Evolutionary conservation across 2,329 filamentous ascomycete species (phyloP).

Genomic region (Aspergillus ruber): DNA sequence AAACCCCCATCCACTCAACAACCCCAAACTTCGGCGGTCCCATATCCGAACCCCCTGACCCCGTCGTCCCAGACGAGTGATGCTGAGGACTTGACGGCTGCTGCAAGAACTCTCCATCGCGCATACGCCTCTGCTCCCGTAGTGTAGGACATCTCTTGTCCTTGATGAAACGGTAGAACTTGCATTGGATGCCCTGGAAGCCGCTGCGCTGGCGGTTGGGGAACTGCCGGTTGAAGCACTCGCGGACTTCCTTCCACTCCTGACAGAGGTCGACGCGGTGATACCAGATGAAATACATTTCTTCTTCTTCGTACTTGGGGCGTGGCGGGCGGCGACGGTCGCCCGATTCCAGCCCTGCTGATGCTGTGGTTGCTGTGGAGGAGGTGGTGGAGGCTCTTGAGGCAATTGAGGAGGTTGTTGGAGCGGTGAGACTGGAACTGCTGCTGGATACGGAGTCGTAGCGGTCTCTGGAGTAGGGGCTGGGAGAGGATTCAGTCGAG

Average conservation of each 20-base stretch:
- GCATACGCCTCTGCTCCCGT: conserved; percentile 36
- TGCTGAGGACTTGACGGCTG: conserved; percentile 15
- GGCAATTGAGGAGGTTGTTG: not conserved
- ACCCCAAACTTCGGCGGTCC: conserved; percentile 34
- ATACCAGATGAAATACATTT: conserved; percentile 47
- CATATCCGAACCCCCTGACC: conserved; percentile 9
- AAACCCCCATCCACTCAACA: conserved; percentile 31
- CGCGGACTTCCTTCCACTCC: conserved; percentile 42
- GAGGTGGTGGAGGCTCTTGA: not conserved
- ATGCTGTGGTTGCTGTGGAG: not conserved
- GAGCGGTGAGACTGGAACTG: conserved; percentile 21
- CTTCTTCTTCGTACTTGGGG: conserved; percentile 42
- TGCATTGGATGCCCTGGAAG: conserved; percentile 45
- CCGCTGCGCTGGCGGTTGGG: conserved; percentile 33
- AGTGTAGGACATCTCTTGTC: conserved; percentile 40
- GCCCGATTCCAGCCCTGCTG: conserved; percentile 11
- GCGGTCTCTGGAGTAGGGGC: conserved; percentile 32
- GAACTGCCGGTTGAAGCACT: conserved; percentile 40
- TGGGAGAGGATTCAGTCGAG: conserved; percentile 29
- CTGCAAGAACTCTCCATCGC: conserved; percentile 34
- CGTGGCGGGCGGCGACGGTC: conserved; percentile 38
- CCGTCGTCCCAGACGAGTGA: conserved; percentile 1
- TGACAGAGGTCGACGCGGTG: conserved; percentile 41
- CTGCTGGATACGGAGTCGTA: conserved; percentile 37
- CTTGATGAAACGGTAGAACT: conserved; percentile 45